These are phyloP conservation scores for Rhizopogon parksii DNA, from an alignment of 1,284 basidiomycete species.

Conservation along the genomic window DNA sequence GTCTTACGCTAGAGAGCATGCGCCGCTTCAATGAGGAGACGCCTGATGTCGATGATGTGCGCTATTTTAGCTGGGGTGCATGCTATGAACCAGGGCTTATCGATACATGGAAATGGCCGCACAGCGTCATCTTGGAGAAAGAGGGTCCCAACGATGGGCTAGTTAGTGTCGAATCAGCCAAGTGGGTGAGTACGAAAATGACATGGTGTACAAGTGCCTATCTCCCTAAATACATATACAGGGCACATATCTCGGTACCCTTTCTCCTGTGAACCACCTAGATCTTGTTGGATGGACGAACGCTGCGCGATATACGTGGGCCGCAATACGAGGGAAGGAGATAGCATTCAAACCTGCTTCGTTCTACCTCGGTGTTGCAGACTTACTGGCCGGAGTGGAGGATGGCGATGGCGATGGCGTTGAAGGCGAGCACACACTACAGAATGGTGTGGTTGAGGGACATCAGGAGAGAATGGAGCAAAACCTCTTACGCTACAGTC, in stretches of 20 bases:
- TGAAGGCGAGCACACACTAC: constrained; percentile 12
- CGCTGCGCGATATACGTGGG: constrained; percentile 78
- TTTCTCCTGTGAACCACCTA: constrained; percentile 86
- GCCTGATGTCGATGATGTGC: constrained; percentile 68
- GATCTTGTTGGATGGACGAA: constrained; percentile 86
- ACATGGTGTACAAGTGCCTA: not conserved
- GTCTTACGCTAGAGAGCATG: constrained; percentile 83
- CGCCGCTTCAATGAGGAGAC: constrained; percentile 80
- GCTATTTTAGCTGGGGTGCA: constrained; percentile 93
- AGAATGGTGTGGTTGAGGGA: constrained; percentile 15
- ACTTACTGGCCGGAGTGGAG: constrained; percentile 64
- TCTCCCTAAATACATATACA: constrained; percentile 20
- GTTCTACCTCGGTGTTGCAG: constrained; percentile 80
- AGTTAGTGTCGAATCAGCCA: constrained; percentile 75
- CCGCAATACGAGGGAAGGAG: constrained; percentile 79
- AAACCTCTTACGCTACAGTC: not conserved
- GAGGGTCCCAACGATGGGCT: constrained; percentile 93
- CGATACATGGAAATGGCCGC: constrained; percentile 82
- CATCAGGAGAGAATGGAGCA: constrained; percentile 14
- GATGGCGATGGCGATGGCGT: constrained; percentile 39
- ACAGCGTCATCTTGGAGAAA: constrained; percentile 77
- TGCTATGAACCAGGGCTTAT: constrained; percentile 81
- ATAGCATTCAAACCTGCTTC: constrained; percentile 85
- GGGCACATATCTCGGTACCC: constrained; percentile 82
- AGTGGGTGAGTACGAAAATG: constrained; percentile 53